These are phyloP conservation scores for Elymus sibiricus DNA, from an alignment of 176 grass and related monocot species.

Conservation along the genomic window DNA sequence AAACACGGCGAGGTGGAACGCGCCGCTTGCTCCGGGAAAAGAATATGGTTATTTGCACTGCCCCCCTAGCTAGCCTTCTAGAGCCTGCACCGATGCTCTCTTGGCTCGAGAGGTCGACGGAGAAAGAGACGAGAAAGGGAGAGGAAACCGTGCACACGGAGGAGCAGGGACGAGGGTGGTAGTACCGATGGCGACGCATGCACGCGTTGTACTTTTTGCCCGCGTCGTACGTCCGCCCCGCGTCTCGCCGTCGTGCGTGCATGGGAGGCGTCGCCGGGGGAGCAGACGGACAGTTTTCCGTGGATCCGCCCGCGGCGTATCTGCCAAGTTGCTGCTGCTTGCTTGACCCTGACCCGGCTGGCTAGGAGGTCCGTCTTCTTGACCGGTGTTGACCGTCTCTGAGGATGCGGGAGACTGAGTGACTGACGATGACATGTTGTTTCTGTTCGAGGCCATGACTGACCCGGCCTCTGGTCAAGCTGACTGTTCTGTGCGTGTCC, in stretches of 20 bases:
- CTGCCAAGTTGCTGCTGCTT: not conserved
- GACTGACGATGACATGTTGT: not conserved
- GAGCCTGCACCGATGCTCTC: not conserved
- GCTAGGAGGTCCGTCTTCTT: conserved; percentile 14
- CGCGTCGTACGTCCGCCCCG: not conserved
- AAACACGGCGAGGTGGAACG: not conserved
- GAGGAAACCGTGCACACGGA: not conserved
- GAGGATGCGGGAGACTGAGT: not conserved
- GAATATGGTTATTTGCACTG: not conserved
- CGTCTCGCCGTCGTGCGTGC: not conserved
- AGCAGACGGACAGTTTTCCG: not conserved
- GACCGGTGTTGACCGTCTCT: conserved; percentile 15
- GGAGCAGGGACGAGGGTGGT: no score
- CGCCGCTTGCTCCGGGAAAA: not conserved
- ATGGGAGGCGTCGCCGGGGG: not conserved
- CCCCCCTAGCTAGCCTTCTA: not conserved
- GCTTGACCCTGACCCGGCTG: not conserved
- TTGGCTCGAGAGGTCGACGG: not conserved
- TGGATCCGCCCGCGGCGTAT: not conserved
- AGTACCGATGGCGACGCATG: not conserved
- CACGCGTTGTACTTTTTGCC: not conserved
- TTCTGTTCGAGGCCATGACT: not conserved
- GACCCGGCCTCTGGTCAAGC: not conserved
- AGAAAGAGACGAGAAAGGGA: not conserved
- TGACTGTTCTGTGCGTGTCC: not conserved